phyloP scores from a whole-genome alignment of 2,329 filamentous ascomycete species.

The Aspergillus pseudotamarii region DNA sequence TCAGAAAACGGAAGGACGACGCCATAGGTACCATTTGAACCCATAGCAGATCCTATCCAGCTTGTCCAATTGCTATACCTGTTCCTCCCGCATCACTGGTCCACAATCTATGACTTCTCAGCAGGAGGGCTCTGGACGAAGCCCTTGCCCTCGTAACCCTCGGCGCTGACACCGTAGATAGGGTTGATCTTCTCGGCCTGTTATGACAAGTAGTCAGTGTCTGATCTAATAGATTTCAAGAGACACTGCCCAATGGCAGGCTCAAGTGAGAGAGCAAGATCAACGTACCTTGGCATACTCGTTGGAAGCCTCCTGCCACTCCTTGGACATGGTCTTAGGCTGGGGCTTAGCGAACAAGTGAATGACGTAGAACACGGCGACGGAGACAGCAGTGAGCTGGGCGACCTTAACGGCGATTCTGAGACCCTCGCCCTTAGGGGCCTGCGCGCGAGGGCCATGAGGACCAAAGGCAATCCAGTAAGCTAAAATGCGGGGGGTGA shows the following conservation, averaged over 20 bases:
- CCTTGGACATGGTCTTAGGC: slow-evolving; percentile 90
- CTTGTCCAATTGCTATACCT: slow-evolving; percentile 26
- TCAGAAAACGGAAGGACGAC: slow-evolving; percentile 14
- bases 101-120: slow-evolving; percentile 39
- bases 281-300: slow-evolving; percentile 84
- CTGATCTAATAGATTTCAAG: slow-evolving; percentile 15
- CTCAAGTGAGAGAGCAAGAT: not conserved
- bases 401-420: slow-evolving; percentile 75
- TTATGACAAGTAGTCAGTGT: slow-evolving; percentile 26
- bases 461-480: slow-evolving; percentile 99
- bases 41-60: slow-evolving; percentile 16
- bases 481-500: slow-evolving; percentile 58
- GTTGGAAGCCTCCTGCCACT: slow-evolving; percentile 94
- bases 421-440: slow-evolving; percentile 81
- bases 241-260: not conserved
- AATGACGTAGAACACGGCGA: slow-evolving; percentile 71
- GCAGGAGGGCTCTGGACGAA: slow-evolving; percentile 67
- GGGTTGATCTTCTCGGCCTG: slow-evolving; percentile 85
- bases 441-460: slow-evolving; percentile 83
- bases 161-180: slow-evolving; percentile 78
- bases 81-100: slow-evolving; percentile 27
- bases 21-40: slow-evolving; percentile 5
- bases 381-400: slow-evolving; percentile 67
- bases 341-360: slow-evolving; percentile 71
- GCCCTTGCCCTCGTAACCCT: slow-evolving; percentile 77